Conservation (phyloP, 129 eudicot genomes). For the Apium graveolens region DNA sequence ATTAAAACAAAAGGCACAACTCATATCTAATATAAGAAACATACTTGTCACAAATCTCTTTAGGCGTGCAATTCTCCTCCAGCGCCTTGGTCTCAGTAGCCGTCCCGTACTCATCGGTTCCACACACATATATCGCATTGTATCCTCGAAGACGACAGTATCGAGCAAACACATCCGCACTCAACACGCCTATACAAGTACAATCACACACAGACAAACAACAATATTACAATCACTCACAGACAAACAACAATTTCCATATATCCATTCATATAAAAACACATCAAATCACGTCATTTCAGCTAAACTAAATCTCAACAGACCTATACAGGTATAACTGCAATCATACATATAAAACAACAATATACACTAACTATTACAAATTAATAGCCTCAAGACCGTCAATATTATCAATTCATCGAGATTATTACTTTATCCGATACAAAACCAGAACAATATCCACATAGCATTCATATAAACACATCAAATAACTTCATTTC, state of each 20-base stretch:
- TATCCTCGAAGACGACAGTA: slow-evolving; percentile 73
- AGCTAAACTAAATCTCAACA: slow-evolving; percentile 45
- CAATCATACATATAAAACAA: neutral
- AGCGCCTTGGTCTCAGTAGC: slow-evolving; percentile 91
- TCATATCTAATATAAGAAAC: neutral
- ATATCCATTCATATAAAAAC: neutral
- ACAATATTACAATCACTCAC: neutral
- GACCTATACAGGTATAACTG: slow-evolving; percentile 31
- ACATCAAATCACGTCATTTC: neutral
- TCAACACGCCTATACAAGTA: slow-evolving; percentile 59
- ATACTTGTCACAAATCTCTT: slow-evolving; percentile 91
- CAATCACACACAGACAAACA: neutral
- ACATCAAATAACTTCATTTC: neutral
- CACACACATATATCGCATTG: slow-evolving; percentile 72
- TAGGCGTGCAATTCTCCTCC: slow-evolving; percentile 79
- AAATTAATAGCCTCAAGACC: neutral
- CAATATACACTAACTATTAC: neutral
- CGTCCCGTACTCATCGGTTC: slow-evolving; percentile 96
- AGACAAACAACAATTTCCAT: neutral
- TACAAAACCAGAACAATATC: too few relatives aligned
- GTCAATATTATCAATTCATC: too few relatives aligned
- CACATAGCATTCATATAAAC: neutral
- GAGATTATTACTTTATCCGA: neutral
- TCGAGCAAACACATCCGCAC: slow-evolving; percentile 95
- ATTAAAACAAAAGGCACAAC: neutral